These are phyloP conservation scores for Xylariaceae sp. DNA, from an alignment of 2,329 filamentous ascomycete species.

Conservation along the genomic window DNA sequence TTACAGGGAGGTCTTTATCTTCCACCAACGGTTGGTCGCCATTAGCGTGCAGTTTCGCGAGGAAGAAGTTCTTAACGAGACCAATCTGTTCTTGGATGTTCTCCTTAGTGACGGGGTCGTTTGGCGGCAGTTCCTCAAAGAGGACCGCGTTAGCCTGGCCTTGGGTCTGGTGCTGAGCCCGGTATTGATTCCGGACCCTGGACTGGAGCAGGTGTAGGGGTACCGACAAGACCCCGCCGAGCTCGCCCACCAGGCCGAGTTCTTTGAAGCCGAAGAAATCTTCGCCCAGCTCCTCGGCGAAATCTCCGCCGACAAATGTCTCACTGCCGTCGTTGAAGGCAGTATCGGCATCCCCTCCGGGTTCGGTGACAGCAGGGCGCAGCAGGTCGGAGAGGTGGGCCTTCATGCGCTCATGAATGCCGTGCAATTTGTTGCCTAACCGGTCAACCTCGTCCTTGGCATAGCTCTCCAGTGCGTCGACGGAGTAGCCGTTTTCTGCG, in stretches of 20 bases:
- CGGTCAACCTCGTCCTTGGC: slow-evolving; percentile 92
- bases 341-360: slow-evolving; percentile 71
- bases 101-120: slow-evolving; percentile 73
- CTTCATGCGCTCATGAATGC: slow-evolving; percentile 93
- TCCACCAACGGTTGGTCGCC: slow-evolving; percentile 78
- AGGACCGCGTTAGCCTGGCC: slow-evolving; percentile 54
- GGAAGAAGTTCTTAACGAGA: slow-evolving; percentile 85
- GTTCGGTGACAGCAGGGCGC: slow-evolving; percentile 79
- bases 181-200: slow-evolving; percentile 78
- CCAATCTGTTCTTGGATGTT: slow-evolving; percentile 77
- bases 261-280: slow-evolving; percentile 99
- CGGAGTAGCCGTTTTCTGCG: slow-evolving; percentile 74
- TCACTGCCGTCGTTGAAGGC: slow-evolving; percentile 96
- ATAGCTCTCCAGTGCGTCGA: slow-evolving; percentile 77
- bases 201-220: slow-evolving; percentile 91
- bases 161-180: slow-evolving; percentile 64
- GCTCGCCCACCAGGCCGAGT: slow-evolving; percentile 83
- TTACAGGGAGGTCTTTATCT: slow-evolving; percentile 89
- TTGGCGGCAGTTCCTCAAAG: slow-evolving; percentile 62
- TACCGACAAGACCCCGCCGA: slow-evolving; percentile 84
- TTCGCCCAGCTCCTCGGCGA: slow-evolving; percentile 94
- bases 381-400: slow-evolving; percentile 86
- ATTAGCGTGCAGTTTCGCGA: slow-evolving; percentile 79
- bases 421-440: slow-evolving; percentile 68
- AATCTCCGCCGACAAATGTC: slow-evolving; percentile 93